Percentiles rank a stretch among this genome's conserved stretches.
phyloP scores from a whole-genome alignment of 192 early-diverging fungal genomes.

The Coemansia sp. region DNA sequence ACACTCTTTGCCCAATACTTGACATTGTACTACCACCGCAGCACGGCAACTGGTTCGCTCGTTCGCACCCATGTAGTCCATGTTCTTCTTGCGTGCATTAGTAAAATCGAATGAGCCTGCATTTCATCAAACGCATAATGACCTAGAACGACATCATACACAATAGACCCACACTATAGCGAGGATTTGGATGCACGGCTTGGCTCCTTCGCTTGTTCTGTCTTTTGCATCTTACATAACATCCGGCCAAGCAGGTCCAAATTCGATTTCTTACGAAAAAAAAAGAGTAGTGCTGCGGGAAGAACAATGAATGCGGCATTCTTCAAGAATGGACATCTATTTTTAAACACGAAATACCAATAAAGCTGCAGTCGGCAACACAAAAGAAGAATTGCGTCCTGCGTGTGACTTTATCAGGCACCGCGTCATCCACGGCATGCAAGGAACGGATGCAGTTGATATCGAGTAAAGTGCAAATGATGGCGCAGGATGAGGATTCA shows the following conservation, averaged over 20 bases:
- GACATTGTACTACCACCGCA: background rate
- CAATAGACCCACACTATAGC: background rate
- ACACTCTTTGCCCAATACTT: background rate
- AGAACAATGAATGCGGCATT: background rate
- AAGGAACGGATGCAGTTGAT: too few relatives aligned
- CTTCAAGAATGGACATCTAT: background rate
- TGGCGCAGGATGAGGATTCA: too few relatives aligned
- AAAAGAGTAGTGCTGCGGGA: slow-evolving; percentile 2
- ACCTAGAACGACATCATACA: background rate
- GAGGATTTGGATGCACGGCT: slow-evolving; percentile 1
- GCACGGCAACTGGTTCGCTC: background rate
- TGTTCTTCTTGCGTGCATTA: background rate
- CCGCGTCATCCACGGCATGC: background rate
- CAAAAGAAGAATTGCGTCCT: background rate
- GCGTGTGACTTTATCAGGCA: background rate
- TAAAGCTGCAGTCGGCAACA: background rate
- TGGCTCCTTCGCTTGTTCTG: background rate
- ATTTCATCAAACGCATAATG: background rate
- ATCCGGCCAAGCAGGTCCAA: background rate
- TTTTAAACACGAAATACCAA: background rate
- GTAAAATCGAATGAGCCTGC: background rate
- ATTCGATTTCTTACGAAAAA: background rate
- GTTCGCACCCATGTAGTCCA: background rate
- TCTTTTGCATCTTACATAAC: background rate
- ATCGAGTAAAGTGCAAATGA: background rate